These are phyloP conservation scores for Claviceps fusiformis DNA, from an alignment of 2,329 filamentous ascomycete genomes.

Conservation along the genomic window DNA sequence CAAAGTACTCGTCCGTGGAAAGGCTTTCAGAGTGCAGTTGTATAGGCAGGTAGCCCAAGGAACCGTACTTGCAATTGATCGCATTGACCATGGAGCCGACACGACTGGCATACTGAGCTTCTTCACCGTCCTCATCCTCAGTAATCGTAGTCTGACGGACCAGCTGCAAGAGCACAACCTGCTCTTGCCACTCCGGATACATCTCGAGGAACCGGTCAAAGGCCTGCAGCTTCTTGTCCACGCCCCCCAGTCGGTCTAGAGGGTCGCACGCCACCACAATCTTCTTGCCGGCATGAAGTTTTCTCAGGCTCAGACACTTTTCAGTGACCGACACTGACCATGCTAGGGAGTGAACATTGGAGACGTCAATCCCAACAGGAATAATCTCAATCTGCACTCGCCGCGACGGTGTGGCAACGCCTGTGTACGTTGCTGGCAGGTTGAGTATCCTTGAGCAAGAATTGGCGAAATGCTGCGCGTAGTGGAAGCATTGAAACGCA, in stretches of 20 bases:
- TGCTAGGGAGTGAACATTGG: slow-evolving; percentile 58
- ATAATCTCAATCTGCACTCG: slow-evolving; percentile 2
- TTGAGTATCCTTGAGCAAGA: slow-evolving; percentile 81
- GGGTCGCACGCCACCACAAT: slow-evolving; percentile 88
- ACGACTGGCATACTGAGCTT: slow-evolving; percentile 69
- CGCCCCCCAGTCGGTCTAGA: slow-evolving; percentile 80
- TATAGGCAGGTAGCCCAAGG: slow-evolving; percentile 77
- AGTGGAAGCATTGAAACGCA: slow-evolving; percentile 88
- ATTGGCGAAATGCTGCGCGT: slow-evolving; percentile 83
- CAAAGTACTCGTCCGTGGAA: slow-evolving; percentile 80
- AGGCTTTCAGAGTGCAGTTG: slow-evolving; percentile 91
- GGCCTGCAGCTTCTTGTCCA: slow-evolving; percentile 83
- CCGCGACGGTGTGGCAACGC: slow-evolving; percentile 65
- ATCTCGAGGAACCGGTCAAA: slow-evolving; percentile 82
- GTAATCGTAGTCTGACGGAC: slow-evolving; percentile 68
- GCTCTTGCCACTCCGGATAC: slow-evolving; percentile 79
- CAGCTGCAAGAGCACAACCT: slow-evolving; percentile 85
- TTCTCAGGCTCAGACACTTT: slow-evolving; percentile 56
- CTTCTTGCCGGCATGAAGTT: slow-evolving; percentile 71
- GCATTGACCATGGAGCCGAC: slow-evolving; percentile 79
- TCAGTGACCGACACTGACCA: slow-evolving; percentile 58
- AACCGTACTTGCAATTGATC: slow-evolving; percentile 84
- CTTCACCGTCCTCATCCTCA: slow-evolving; percentile 61
- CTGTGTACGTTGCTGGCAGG: slow-evolving; percentile 67
- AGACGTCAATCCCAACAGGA: slow-evolving; percentile 59